Conservation (phyloP, 2,329 filamentous ascomycete genomes). For the Monosporascus sp. region DNA sequence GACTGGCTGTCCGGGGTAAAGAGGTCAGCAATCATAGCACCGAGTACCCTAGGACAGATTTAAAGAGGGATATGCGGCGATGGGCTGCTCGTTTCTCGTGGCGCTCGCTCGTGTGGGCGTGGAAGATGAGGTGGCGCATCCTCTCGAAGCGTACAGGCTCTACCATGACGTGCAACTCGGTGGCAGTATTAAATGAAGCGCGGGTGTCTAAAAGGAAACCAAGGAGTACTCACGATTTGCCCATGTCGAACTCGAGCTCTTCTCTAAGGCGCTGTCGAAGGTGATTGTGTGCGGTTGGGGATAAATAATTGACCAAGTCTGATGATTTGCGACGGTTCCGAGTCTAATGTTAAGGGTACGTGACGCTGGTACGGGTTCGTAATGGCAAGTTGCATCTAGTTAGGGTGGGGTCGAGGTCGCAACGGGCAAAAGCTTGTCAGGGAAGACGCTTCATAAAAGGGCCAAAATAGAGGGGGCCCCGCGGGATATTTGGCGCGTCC, state of each 20-base stretch:
- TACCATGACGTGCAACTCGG: not conserved
- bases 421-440: not conserved
- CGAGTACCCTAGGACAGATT: too few species aligned
- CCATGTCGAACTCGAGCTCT: not conserved
- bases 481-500: not conserved
- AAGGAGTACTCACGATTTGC: not conserved
- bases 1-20: conserved; percentile 65
- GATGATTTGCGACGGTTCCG: not conserved
- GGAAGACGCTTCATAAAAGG: not conserved
- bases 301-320: not conserved
- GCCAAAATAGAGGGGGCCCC: not conserved
- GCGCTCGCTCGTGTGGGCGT: not conserved
- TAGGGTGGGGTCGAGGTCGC: not conserved
- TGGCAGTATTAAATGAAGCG: not conserved
- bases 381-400: not conserved
- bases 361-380: not conserved
- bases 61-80: too few species aligned
- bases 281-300: not conserved
- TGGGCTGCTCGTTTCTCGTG: not conserved
- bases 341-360: not conserved
- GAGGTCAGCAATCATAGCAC: not conserved
- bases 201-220: not conserved
- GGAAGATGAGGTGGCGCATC: too few species aligned
- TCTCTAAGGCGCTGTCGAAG: not conserved
- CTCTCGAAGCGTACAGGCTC: not conserved